phyloP scores from a whole-genome alignment of 73 alveolate species.

The Uronychia setigera region DNA sequence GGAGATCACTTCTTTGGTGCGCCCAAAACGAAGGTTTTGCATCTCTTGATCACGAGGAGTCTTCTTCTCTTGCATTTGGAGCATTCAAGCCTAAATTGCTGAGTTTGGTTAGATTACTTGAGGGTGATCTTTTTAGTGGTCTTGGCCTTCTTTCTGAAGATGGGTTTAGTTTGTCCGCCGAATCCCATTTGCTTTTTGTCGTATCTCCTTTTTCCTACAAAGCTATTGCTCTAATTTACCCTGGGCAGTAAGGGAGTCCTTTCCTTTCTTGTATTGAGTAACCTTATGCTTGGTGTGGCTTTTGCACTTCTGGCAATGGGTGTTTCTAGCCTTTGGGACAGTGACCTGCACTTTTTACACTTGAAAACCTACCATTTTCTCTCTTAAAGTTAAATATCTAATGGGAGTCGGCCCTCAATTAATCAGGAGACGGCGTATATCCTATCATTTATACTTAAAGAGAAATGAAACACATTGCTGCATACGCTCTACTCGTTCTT shows the following conservation, averaged over 20 bases:
- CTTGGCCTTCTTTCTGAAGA: slow-evolving; percentile 97
- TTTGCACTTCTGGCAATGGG: slow-evolving; percentile 81
- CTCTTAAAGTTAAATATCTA: slow-evolving; percentile 8
- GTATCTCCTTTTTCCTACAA: slow-evolving; percentile 89
- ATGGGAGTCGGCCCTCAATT: background rate
- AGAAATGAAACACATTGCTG: slow-evolving; percentile 72
- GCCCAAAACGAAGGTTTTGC: slow-evolving; percentile 96
- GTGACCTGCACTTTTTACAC: slow-evolving; percentile 63
- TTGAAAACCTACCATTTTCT: slow-evolving; percentile 20
- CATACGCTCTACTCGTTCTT: slow-evolving; percentile 68
- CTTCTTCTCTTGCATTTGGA: slow-evolving; percentile 90
- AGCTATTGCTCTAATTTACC: slow-evolving; percentile 23
- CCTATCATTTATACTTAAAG: slow-evolving; percentile 29
- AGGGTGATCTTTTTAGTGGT: slow-evolving; percentile 95
- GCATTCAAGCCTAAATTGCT: slow-evolving; percentile 88
- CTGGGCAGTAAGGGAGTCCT: slow-evolving; percentile 81
- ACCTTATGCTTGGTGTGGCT: slow-evolving; percentile 82
- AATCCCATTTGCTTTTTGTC: slow-evolving; percentile 95
- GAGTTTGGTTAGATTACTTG: slow-evolving; percentile 51
- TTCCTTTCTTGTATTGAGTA: slow-evolving; percentile 87
- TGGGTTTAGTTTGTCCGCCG: slow-evolving; percentile 98
- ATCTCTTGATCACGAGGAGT: slow-evolving; percentile 86
- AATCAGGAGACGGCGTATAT: background rate
- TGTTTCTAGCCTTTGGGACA: slow-evolving; percentile 85
- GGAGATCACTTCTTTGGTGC: slow-evolving; percentile 39